These are phyloP conservation scores for Blastocystis sp. DNA, from an alignment of 352 stramenopile species.

Conservation along the genomic window DNA sequence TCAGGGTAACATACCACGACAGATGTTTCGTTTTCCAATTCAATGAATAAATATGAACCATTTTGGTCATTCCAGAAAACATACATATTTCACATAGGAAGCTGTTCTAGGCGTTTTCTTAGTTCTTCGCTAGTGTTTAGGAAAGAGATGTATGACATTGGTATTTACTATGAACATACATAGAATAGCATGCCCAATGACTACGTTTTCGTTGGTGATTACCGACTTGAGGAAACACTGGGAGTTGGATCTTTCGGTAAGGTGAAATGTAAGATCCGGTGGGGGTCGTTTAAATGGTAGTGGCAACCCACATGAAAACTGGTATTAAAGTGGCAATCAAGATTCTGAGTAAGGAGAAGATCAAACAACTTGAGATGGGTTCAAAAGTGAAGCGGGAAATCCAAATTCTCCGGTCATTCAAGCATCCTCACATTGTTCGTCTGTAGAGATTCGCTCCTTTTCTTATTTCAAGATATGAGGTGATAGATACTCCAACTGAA, in stretches of 20 bases:
- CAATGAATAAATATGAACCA: background rate
- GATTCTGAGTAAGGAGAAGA: conserved; percentile 97
- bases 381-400: conserved; percentile 99
- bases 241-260: conserved; percentile 98
- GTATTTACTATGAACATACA: background rate
- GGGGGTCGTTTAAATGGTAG: background rate
- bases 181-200: conserved; percentile 52
- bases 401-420: conserved; percentile 93
- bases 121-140: background rate
- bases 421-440: conserved; percentile 97
- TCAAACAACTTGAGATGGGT: conserved; percentile 94
- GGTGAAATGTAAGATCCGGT: conserved; percentile 74
- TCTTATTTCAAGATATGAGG: conserved; percentile 72
- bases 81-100: background rate
- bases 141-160: background rate
- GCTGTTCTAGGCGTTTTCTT: no score
- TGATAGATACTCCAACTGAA: conserved; percentile 96
- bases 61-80: conserved; percentile 30
- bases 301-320: conserved; percentile 93
- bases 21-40: no score
- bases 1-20: no score
- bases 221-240: conserved; percentile 94
- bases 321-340: conserved; percentile 98
- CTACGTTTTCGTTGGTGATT: conserved; percentile 77
- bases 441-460: conserved; percentile 70